Conservation (phyloP, 2,329 filamentous ascomycete species). For the Ceratocystis smalleyi region DNA sequence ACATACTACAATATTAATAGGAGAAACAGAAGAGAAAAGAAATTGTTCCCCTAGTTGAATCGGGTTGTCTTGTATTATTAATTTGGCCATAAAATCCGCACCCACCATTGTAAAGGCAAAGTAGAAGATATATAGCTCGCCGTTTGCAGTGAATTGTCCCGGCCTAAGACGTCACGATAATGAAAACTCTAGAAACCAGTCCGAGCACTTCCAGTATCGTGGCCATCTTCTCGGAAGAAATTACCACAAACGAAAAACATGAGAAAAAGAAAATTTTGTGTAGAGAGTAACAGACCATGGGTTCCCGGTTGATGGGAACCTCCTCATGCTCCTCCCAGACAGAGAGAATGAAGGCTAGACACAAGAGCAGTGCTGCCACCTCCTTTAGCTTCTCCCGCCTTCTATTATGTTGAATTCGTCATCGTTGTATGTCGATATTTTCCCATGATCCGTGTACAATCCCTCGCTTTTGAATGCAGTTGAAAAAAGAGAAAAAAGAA, state of each 20-base stretch:
- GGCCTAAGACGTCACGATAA: background rate
- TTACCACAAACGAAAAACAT: background rate
- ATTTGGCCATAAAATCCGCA: background rate
- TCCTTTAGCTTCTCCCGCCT: conserved; percentile 9
- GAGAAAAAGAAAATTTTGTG: conserved; percentile 6
- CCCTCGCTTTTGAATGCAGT: conserved; percentile 16
- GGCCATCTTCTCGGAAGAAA: background rate
- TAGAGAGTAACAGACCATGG: conserved; percentile 18
- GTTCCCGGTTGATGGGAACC: conserved; percentile 19
- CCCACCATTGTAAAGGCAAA: background rate
- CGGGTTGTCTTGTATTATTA: conserved; percentile 15
- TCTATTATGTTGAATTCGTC: conserved; percentile 19
- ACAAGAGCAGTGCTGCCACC: background rate
- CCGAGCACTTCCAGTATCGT: background rate
- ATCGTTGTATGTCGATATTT: conserved; percentile 18
- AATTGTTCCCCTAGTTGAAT: conserved; percentile 15
- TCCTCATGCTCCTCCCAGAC: conserved; percentile 17
- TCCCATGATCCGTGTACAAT: conserved; percentile 18
- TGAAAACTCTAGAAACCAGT: background rate
- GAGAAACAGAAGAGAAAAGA: background rate
- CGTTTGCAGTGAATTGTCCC: background rate
- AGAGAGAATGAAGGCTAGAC: background rate
- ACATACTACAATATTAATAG: background rate
- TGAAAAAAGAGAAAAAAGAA: conserved; percentile 16
- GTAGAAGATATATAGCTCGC: background rate